phyloP scores from a whole-genome alignment of 179 eudicot genomes.

The Pouteria campechiana region DNA sequence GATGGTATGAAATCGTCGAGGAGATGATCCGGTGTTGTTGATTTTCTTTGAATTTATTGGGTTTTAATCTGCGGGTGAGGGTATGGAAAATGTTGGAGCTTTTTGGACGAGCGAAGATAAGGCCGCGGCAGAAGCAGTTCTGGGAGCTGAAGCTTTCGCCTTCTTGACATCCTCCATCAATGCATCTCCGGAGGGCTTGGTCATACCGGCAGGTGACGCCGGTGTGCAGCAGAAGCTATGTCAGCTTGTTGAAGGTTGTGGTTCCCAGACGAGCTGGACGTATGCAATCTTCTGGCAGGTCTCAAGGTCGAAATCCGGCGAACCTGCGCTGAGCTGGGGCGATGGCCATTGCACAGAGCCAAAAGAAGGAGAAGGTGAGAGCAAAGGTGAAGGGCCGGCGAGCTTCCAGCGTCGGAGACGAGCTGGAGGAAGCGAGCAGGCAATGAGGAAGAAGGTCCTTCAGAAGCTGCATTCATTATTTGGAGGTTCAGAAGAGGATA shows the following conservation, averaged over 20 bases:
- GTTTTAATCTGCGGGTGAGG: too few relatives aligned
- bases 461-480: constrained; percentile 57
- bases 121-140: constrained; percentile 36
- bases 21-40: too few relatives aligned
- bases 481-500: constrained; percentile 43
- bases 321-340: constrained; percentile 84
- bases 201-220: constrained; percentile 37
- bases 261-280: constrained; percentile 68
- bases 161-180: constrained; percentile 47
- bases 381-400: constrained; percentile 1
- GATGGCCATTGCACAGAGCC: constrained; percentile 66
- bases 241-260: constrained; percentile 66
- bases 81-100: too few relatives aligned
- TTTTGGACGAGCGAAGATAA: too few relatives aligned
- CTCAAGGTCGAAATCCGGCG: constrained; percentile 58
- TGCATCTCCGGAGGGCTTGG: constrained; percentile 39
- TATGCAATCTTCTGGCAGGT: constrained; percentile 93
- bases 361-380: constrained; percentile 15
- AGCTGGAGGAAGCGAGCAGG: constrained; percentile 13
- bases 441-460: constrained; percentile 46
- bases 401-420: constrained; percentile 14
- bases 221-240: constrained; percentile 49
- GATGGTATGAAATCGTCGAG: too few relatives aligned
- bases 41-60: too few relatives aligned
- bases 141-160: constrained; percentile 59